Base-by-base conservation (phyloP, 164 flowering plant species). In the Hamamelis virginiana region DNA sequence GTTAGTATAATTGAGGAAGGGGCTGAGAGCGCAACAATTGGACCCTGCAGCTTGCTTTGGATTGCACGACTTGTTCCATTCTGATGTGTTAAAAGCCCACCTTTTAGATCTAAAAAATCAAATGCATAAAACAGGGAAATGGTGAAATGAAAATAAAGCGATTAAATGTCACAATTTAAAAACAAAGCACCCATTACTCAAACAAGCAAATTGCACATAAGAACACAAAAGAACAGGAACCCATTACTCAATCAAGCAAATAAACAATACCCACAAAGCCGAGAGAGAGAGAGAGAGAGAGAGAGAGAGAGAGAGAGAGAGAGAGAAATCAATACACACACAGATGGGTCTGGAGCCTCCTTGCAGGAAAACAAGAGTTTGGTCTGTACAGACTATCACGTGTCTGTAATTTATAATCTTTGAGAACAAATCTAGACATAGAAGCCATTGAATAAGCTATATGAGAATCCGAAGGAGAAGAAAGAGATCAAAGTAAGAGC, bases 371-470 rank as follows among this genome's bases (percentile, higher is more conserved):
- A 53, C 62, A 62, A 69, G 66, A 67, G 68, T 64, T 72, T 38
- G 76, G 71, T 51, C 74, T 78, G 52, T 52, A 65, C 43, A 72
- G 23, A 59, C 68, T 77, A 45, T 67, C 68, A 69, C 11, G 26
- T 14, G 74, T 3, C 21, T 53, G 71, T 3, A 80, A 59, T 41
- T 68, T 74, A 59, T 70, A 74, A 56, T 84, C 81, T 75, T 75
- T 81, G 19, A 59, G 63, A 4, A 83, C 72, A 67, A 82, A 50
- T 81, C 86, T 75, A 38, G 76, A 78, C 56, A 84, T 72, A 41
- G 86, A 83, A 11, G 85, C 86, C 89, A 88, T 83, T 71, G 78
- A 64, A 69, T 68, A 48, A 57, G 12, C 15, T 12, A 13, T 12
- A 13, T 33, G 41, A 33, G 41, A 33, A 33, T 33, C 41, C 41